Evolutionary conservation across 257 asterid species (phyloP).

Genomic region (Mentha longifolia): DNA sequence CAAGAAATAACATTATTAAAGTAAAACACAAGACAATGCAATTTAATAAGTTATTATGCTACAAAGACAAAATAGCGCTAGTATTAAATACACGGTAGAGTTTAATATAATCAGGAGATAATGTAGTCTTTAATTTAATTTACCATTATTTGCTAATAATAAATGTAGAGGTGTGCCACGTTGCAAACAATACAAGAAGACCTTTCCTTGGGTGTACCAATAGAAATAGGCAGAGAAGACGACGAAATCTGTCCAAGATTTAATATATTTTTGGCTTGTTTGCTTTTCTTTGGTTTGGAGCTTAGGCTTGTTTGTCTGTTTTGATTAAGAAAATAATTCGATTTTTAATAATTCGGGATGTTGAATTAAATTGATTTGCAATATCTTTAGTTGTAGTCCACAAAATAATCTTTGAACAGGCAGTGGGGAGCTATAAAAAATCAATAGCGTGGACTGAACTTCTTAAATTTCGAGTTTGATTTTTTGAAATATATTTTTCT

Average conservation of each 20-base stretch:
- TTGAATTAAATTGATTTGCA: no score
- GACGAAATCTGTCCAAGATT: not conserved
- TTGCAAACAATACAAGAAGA: constrained; percentile 13
- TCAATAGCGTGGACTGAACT: no score
- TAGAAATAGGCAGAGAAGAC: not conserved
- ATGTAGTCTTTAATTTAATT: constrained; percentile 4
- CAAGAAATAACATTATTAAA: no score
- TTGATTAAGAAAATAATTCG: not conserved
- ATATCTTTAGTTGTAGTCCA: no score
- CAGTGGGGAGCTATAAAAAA: no score
- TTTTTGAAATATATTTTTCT: no score
- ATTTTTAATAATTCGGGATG: no score
- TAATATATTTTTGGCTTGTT: not conserved
- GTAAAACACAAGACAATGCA: not conserved
- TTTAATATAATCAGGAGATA: not conserved
- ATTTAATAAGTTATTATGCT: not conserved
- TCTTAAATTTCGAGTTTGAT: no score
- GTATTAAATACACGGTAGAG: not conserved
- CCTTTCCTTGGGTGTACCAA: constrained; percentile 23
- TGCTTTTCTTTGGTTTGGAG: not conserved
- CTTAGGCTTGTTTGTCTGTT: not conserved
- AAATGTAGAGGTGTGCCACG: constrained; percentile 17
- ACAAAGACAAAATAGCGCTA: not conserved
- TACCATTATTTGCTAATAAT: constrained; percentile 14
- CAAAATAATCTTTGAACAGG: no score